phyloP scores from a whole-genome alignment of 2,329 filamentous ascomycete genomes.

The Colletotrichum noveboracense region DNA sequence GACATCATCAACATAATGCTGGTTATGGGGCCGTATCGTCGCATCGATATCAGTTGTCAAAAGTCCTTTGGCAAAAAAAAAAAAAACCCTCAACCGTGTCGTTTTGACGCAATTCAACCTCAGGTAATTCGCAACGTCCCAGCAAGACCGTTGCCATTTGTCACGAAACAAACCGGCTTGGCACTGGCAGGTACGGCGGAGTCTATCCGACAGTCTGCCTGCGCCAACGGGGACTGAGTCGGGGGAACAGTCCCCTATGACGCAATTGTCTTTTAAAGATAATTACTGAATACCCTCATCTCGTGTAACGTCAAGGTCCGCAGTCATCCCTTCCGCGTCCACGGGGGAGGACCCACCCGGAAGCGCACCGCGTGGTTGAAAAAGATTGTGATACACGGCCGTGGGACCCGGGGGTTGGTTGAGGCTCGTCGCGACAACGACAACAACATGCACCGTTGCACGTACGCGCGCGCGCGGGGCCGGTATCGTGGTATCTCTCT shows the following conservation, averaged over 20 bases:
- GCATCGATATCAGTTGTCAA: neutral
- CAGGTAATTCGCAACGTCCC: neutral
- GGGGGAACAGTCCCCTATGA: neutral
- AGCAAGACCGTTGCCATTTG: neutral
- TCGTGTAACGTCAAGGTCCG: constrained; percentile 4
- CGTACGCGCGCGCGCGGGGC: neutral
- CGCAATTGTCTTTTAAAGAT: neutral
- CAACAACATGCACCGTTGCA: neutral
- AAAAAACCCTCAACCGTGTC: neutral
- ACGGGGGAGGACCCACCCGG: constrained; percentile 2
- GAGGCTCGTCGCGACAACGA: neutral
- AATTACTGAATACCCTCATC: neutral
- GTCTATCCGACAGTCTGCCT: neutral
- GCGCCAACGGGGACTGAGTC: neutral
- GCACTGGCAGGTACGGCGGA: neutral
- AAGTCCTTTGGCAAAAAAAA: neutral
- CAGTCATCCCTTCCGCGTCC: neutral
- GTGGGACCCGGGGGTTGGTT: constrained; percentile 1
- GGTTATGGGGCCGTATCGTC: neutral
- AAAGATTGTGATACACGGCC: constrained; percentile 19
- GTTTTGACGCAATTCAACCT: neutral
- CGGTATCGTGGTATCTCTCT: neutral
- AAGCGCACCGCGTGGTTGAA: neutral
- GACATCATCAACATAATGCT: neutral
- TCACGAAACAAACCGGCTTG: neutral